A percentile compares a stretch with the other conserved stretches of the same genome.
These are phyloP conservation scores for Globisporangium mamillatum DNA, from an alignment of 352 stramenopile genomes.

Conservation along the genomic window DNA sequence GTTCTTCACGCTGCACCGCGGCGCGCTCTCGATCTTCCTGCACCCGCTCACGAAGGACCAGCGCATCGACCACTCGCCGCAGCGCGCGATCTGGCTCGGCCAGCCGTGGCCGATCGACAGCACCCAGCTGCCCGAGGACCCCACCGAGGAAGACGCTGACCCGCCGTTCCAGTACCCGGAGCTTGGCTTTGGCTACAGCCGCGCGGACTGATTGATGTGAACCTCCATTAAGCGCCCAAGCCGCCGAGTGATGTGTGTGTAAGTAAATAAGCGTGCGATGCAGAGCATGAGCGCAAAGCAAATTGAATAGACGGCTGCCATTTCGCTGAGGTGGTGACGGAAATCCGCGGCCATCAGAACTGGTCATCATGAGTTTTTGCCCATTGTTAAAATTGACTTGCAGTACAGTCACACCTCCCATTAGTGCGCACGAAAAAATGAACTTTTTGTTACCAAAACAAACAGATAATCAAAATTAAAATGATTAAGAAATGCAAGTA, in stretches of 20 bases:
- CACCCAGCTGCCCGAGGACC: conserved; percentile 29
- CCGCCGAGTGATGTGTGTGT: not conserved
- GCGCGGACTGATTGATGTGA: not conserved
- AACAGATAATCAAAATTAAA: too few species aligned
- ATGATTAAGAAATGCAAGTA: too few species aligned
- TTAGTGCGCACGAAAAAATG: too few species aligned
- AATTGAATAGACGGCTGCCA: too few species aligned
- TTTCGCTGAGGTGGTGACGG: too few species aligned
- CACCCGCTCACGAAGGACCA: conserved; percentile 66
- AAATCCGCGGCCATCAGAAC: too few species aligned
- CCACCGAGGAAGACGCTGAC: conserved; percentile 16
- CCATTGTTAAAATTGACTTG: too few species aligned
- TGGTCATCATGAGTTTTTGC: too few species aligned
- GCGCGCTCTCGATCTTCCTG: conserved; percentile 54
- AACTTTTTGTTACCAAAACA: too few species aligned
- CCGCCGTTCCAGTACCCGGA: conserved; percentile 50
- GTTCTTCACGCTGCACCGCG: conserved; percentile 68
- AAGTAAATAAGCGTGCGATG: not conserved
- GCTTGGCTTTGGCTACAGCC: conserved; percentile 57
- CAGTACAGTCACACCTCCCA: too few species aligned
- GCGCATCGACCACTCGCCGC: conserved; percentile 46
- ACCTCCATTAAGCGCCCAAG: not conserved
- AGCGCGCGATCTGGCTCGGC: conserved; percentile 52
- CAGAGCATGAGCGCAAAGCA: too few species aligned
- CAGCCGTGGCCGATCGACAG: conserved; percentile 41